These are phyloP conservation scores for Ganoderma boninense DNA, from an alignment of 1,284 basidiomycete genomes.

Conservation along the genomic window DNA sequence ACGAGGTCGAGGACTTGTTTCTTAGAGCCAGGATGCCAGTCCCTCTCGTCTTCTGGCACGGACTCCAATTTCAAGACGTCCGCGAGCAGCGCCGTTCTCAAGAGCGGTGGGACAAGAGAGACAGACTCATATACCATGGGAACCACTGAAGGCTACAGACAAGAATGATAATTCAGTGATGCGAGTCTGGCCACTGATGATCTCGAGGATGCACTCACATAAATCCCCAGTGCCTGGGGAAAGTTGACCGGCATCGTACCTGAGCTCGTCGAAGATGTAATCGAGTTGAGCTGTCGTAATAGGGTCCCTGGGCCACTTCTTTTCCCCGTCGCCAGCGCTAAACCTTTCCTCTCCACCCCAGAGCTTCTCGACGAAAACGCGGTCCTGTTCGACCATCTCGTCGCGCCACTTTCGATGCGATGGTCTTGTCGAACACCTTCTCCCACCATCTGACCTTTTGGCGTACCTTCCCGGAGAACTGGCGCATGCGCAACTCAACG, in stretches of 20 bases:
- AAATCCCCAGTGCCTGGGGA: conserved; percentile 30
- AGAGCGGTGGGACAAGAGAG: background rate
- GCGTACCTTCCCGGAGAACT: conserved; percentile 27
- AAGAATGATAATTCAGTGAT: background rate
- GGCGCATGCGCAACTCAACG: conserved; percentile 30
- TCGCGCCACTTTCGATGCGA: conserved; percentile 28
- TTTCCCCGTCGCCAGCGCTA: conserved; percentile 1
- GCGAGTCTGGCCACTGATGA: background rate
- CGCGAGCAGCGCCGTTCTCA: background rate
- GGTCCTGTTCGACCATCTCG: conserved; percentile 29
- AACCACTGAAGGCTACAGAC: background rate
- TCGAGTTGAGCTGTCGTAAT: conserved; percentile 16
- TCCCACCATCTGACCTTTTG: conserved; percentile 30
- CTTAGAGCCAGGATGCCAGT: conserved; percentile 20
- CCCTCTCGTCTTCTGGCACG: conserved; percentile 13
- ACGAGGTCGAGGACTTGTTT: conserved; percentile 19
- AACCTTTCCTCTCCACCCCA: conserved; percentile 8
- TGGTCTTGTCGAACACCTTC: conserved; percentile 28
- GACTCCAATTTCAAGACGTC: conserved; percentile 8
- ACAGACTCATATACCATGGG: conserved; percentile 8
- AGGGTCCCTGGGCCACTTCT: conserved; percentile 14
- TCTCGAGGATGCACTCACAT: conserved; percentile 25
- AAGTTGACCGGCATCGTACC: background rate
- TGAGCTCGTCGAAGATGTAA: conserved; percentile 18
- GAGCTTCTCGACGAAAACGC: background rate